A percentile compares a stretch with the other conserved stretches of the same genome.
Evolutionary conservation across 2,329 filamentous ascomycete genomes (phyloP).

Genomic region (Ceratocystis ficicola): DNA sequence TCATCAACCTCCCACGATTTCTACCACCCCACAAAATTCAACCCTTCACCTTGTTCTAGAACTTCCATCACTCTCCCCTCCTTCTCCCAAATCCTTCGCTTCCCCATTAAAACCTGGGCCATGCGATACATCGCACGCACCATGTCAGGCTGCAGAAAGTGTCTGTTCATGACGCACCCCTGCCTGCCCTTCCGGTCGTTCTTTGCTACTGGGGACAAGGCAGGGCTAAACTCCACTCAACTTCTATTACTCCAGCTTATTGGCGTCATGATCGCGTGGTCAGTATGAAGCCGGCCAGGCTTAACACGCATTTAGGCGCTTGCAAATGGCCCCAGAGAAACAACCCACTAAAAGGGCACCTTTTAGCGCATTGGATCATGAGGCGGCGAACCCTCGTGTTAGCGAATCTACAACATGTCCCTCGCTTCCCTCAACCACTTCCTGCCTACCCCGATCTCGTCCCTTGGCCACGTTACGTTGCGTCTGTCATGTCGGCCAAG

Average conservation of each 20-base stretch:
- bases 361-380: background rate
- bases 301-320: background rate
- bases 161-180: background rate
- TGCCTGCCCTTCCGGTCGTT: background rate
- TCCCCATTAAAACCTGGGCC: background rate
- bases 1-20: background rate
- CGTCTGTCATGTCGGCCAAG: conserved; percentile 4
- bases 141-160: conserved; percentile 1
- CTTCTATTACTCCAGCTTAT: background rate
- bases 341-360: background rate
- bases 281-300: background rate
- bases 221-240: background rate
- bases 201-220: background rate
- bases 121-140: conserved; percentile 5
- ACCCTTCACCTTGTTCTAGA: conserved; percentile 3
- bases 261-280: background rate
- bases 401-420: background rate
- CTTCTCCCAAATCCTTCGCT: background rate
- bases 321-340: background rate
- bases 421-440: background rate
- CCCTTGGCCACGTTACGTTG: conserved; percentile 3
- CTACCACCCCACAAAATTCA: conserved; percentile 5
- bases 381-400: background rate
- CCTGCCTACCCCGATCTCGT: background rate
- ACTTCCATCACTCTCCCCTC: conserved; percentile 1